Conservation (phyloP, 768 basidiomycete species). For the Sarcomyxa edulis region DNA sequence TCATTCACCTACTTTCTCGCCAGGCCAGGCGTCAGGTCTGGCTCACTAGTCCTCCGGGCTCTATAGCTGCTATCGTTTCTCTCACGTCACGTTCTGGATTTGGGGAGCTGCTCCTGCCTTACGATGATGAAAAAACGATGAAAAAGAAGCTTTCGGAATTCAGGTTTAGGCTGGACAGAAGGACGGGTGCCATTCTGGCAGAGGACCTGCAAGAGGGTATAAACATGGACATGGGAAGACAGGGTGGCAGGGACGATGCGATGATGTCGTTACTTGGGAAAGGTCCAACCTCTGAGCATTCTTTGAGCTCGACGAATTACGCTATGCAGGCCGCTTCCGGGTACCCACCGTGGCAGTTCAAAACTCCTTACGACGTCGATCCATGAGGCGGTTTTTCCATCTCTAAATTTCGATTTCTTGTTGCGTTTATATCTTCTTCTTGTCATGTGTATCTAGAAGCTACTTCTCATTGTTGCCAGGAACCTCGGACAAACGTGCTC, state of each 20-base stretch:
- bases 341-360: no score
- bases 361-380: no score
- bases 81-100: conserved; percentile 59
- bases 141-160: conserved; percentile 44
- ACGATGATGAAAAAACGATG: conserved; percentile 42
- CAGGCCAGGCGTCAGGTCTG: conserved; percentile 42
- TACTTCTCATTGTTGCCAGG: no score
- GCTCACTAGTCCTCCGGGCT: conserved; percentile 52
- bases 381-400: no score
- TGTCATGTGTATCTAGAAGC: no score
- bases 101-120: conserved; percentile 55
- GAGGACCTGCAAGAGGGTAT: conserved; percentile 35
- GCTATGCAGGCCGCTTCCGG: no score
- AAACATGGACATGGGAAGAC: conserved; percentile 14
- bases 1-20: conserved; percentile 42
- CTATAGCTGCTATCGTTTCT: conserved; percentile 50
- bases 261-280: conserved; percentile 30
- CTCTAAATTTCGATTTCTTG: no score
- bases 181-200: conserved; percentile 59
- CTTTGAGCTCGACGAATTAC: no score
- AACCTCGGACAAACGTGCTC: no score
- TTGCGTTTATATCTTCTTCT: no score
- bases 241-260: conserved; percentile 33
- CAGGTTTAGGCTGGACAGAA: conserved; percentile 47
- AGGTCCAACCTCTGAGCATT: no score